These are phyloP conservation scores for Aspergillus proliferans DNA, from an alignment of 2,329 filamentous ascomycete genomes.

Conservation along the genomic window DNA sequence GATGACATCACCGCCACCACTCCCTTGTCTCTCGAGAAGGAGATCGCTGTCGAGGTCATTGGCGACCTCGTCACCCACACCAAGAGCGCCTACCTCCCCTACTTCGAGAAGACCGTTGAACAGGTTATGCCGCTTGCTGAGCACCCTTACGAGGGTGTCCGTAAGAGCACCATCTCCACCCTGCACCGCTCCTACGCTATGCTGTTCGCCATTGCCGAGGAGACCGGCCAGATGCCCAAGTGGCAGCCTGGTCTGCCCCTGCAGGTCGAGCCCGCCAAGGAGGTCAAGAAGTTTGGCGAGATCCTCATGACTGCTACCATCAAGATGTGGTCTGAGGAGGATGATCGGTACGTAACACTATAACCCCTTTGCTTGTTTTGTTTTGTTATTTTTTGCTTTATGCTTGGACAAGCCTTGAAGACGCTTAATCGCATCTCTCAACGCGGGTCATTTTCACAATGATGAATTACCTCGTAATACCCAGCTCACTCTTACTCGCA, in stretches of 20 bases:
- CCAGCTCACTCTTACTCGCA: slow-evolving; percentile 99
- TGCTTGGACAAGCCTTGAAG: background rate
- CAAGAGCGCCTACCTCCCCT: slow-evolving; percentile 71
- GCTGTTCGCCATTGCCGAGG: slow-evolving; percentile 81
- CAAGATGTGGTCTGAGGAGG: slow-evolving; percentile 80
- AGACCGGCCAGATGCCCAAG: slow-evolving; percentile 67
- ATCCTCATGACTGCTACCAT: slow-evolving; percentile 80
- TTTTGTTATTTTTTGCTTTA: slow-evolving; percentile 20
- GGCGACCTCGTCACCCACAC: slow-evolving; percentile 88
- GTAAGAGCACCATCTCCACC: slow-evolving; percentile 84
- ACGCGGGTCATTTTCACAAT: slow-evolving; percentile 34
- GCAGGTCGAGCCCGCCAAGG: slow-evolving; percentile 67
- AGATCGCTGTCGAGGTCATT: slow-evolving; percentile 91
- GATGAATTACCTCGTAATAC: slow-evolving; percentile 91
- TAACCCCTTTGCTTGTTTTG: slow-evolving; percentile 8
- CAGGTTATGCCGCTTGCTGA: slow-evolving; percentile 73
- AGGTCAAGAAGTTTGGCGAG: slow-evolving; percentile 78
- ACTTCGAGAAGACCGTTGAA: slow-evolving; percentile 83
- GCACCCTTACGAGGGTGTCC: slow-evolving; percentile 86
- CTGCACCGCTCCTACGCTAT: slow-evolving; percentile 91
- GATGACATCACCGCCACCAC: slow-evolving; percentile 79
- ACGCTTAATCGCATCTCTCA: slow-evolving; percentile 1
- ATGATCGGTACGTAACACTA: slow-evolving; percentile 71
- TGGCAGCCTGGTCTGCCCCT: slow-evolving; percentile 86
- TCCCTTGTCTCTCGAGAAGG: slow-evolving; percentile 88